Percentiles rank a stretch among this genome's conserved stretches.
phyloP scores from a whole-genome alignment of 495 filamentous ascomycete genomes.

The Oidiodendron maius region DNA sequence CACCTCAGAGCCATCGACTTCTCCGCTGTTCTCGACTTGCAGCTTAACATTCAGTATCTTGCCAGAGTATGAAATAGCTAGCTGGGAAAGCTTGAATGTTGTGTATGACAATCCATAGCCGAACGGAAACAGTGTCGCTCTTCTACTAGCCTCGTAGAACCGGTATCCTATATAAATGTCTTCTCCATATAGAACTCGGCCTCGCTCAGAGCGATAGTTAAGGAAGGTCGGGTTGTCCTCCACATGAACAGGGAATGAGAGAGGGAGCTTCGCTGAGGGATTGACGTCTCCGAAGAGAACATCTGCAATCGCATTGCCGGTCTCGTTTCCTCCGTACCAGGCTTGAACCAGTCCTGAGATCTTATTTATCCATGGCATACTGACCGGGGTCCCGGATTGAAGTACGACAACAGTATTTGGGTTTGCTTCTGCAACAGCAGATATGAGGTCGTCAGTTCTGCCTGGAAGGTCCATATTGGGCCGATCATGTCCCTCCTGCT shows the following conservation, averaged over 20 bases:
- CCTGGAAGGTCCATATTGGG: slow-evolving; percentile 62
- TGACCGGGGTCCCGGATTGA: slow-evolving; percentile 65
- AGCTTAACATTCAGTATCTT: slow-evolving; percentile 38
- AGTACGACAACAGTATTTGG: slow-evolving; percentile 90
- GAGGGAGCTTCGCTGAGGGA: slow-evolving; percentile 69
- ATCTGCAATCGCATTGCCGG: slow-evolving; percentile 78
- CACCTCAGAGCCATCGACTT: slow-evolving; percentile 43
- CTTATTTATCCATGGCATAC: slow-evolving; percentile 61
- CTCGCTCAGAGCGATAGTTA: slow-evolving; percentile 65
- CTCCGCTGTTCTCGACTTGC: slow-evolving; percentile 51
- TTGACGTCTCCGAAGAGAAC: slow-evolving; percentile 85
- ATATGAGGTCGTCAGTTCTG: slow-evolving; percentile 64
- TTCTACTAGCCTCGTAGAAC: slow-evolving; percentile 65
- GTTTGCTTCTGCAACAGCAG: slow-evolving; percentile 65
- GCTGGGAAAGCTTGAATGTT: slow-evolving; percentile 54
- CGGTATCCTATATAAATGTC: slow-evolving; percentile 75
- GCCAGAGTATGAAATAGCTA: neutral
- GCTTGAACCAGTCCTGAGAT: slow-evolving; percentile 51
- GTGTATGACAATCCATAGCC: slow-evolving; percentile 87
- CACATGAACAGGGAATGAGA: slow-evolving; percentile 59
- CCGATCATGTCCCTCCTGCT: slow-evolving; percentile 68
- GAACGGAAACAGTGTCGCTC: slow-evolving; percentile 78
- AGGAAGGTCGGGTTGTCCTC: slow-evolving; percentile 70
- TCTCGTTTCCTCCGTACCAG: slow-evolving; percentile 76
- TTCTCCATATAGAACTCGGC: slow-evolving; percentile 69